Evolutionary conservation across 2,329 filamentous ascomycete species (phyloP).

Genomic region (Cladophialophora bantiana): DNA sequence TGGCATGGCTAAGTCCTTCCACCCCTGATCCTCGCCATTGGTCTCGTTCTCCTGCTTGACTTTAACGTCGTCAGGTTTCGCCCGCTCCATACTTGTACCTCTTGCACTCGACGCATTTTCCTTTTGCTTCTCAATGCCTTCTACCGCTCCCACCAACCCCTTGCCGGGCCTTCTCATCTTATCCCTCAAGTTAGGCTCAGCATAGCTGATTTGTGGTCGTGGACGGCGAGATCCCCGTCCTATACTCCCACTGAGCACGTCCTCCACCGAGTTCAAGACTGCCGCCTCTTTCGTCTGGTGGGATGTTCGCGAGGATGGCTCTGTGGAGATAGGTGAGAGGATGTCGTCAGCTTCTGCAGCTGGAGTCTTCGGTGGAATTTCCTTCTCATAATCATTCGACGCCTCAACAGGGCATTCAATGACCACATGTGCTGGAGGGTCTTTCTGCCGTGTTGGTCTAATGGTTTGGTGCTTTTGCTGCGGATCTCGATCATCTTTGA

Average conservation of each 20-base stretch:
- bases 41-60: constrained; percentile 31
- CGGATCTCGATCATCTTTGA: constrained; percentile 25
- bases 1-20: constrained; percentile 25
- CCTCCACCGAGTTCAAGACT: constrained; percentile 39
- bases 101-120: constrained; percentile 44
- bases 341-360: constrained; percentile 28
- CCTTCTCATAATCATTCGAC: constrained; percentile 12
- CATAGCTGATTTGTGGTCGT: constrained; percentile 75
- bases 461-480: background rate
- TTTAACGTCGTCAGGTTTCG: constrained; percentile 28
- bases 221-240: constrained; percentile 72
- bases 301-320: constrained; percentile 34
- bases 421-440: constrained; percentile 15
- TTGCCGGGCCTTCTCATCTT: constrained; percentile 86
- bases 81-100: constrained; percentile 32
- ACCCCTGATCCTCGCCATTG: constrained; percentile 20
- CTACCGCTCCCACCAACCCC: constrained; percentile 75
- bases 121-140: constrained; percentile 57
- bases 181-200: constrained; percentile 78
- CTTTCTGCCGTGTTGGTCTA: constrained; percentile 16
- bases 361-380: constrained; percentile 38
- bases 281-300: constrained; percentile 35
- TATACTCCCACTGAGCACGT: constrained; percentile 52
- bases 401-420: constrained; percentile 7
- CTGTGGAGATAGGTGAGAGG: constrained; percentile 38